phyloP scores from a whole-genome alignment of 164 flowering plant genomes.

The Tinospora cordifolia region DNA sequence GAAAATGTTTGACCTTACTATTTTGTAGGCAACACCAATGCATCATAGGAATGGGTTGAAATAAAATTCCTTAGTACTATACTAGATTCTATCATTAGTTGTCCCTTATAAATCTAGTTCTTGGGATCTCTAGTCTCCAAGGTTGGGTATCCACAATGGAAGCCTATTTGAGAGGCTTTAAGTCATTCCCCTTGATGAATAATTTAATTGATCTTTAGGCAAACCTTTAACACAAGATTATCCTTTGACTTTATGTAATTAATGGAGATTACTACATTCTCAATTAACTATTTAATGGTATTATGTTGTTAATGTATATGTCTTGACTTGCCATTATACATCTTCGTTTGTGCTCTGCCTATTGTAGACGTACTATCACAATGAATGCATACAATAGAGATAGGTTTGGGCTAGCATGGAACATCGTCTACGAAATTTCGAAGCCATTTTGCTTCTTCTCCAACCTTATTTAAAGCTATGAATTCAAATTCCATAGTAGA shows the following conservation, averaged over 20 bases:
- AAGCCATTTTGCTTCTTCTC: constrained; percentile 5
- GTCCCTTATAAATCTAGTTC: not conserved
- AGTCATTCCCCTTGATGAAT: not conserved
- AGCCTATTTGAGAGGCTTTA: not conserved
- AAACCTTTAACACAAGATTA: not conserved
- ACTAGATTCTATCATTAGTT: not conserved
- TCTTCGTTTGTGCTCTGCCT: no score
- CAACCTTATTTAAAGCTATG: not conserved
- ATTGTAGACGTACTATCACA: not conserved
- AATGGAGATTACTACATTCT: not conserved
- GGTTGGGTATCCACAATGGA: not conserved
- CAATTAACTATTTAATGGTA: not conserved
- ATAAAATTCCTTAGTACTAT: not conserved
- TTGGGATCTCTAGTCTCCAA: constrained; percentile 2
- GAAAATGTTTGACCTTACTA: not conserved
- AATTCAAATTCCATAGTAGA: not conserved
- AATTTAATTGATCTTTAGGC: not conserved
- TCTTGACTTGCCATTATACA: not conserved
- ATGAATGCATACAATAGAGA: not conserved
- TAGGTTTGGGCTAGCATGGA: not conserved
- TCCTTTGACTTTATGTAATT: not conserved
- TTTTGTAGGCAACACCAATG: not conserved
- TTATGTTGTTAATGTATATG: not conserved
- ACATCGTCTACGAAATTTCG: not conserved
- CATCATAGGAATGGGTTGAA: not conserved